Evolutionary conservation across 305 asterid species (phyloP), one percentile per base, ranked within the genome.

Genomic region (Galium porrigens): DNA sequence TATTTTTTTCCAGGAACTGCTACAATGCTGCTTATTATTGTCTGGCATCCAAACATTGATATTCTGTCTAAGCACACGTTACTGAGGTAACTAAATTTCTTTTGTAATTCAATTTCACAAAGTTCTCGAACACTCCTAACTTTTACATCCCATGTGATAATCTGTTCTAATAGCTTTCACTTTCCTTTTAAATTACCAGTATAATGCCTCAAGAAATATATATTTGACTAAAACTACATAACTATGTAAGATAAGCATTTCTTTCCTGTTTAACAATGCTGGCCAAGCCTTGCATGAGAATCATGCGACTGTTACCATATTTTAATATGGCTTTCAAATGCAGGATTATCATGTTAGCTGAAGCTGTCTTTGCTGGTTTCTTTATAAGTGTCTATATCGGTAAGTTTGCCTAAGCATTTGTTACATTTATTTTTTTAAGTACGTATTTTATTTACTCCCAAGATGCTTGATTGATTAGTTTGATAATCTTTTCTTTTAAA

Each of bases 11-110:
- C 84, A 92, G 99, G 99, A 79, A 92, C 97, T 56, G 95, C 96
- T 78, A 87, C 83, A 12, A 87, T 92, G 89, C 83, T 92, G 77
- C 99, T 92, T 70, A 81, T 87, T 81, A 77, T 89, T 84, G 94
- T 94, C 71, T 92, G 99, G 99, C 77, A 88, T 65, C 89, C 90
- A 72, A 82, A 83, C 66, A 76, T 89, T 73, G 74, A 73, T 78
- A 67, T 89, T 74, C 82, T 91, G 44, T 84, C 99, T 62, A 86
- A 82, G 59, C 70, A 87, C 39, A 82, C 83, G 75, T 73, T 89
- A 52, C 91, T 92, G 81, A 87, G 99, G 99, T 92, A 58, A 70
- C 67, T 20, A n/a, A 33, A 57, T 54, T 18, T 54, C 58, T 44
- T 18, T 18, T 51, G 32, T 27, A 11, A 15, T 56, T 52, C 52